Conservation (phyloP, 257 asterid species). For the Anisodus tanguticus region DNA sequence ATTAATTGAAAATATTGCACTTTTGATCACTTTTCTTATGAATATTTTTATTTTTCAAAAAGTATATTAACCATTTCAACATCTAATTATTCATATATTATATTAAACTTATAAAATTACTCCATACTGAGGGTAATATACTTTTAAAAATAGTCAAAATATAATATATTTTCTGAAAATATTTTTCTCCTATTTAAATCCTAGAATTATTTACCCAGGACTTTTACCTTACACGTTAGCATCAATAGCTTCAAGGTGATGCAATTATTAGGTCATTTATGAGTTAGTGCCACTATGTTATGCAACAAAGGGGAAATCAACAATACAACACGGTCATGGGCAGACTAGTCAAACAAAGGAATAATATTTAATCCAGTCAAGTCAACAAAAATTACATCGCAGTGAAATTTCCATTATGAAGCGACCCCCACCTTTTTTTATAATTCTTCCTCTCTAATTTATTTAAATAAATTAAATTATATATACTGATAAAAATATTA, state of each 20-base stretch:
- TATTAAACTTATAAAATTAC: background rate
- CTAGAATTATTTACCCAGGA: background rate
- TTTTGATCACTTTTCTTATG: too few species aligned
- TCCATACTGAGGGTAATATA: background rate
- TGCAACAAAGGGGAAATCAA: background rate
- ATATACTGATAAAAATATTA: background rate
- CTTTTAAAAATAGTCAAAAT: background rate
- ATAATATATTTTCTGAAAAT: background rate
- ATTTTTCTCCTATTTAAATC: background rate
- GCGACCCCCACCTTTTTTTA: background rate
- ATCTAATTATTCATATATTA: too few species aligned
- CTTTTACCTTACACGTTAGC: constrained; percentile 21
- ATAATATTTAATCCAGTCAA: constrained; percentile 26
- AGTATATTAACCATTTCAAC: too few species aligned
- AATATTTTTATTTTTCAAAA: too few species aligned
- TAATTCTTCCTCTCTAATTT: background rate
- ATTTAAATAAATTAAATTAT: background rate
- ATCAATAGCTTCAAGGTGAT: constrained; percentile 12
- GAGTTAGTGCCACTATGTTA: background rate
- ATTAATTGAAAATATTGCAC: too few species aligned
- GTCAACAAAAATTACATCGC: constrained; percentile 21
- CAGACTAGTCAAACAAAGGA: constrained; percentile 8
- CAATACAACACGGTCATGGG: background rate
- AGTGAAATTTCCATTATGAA: constrained; percentile 10
- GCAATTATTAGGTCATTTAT: constrained; percentile 25